A percentile compares a stretch with the other conserved stretches of the same genome.
Conservation (phyloP, 495 filamentous ascomycete genomes). For the Schizothecium vesticola region DNA sequence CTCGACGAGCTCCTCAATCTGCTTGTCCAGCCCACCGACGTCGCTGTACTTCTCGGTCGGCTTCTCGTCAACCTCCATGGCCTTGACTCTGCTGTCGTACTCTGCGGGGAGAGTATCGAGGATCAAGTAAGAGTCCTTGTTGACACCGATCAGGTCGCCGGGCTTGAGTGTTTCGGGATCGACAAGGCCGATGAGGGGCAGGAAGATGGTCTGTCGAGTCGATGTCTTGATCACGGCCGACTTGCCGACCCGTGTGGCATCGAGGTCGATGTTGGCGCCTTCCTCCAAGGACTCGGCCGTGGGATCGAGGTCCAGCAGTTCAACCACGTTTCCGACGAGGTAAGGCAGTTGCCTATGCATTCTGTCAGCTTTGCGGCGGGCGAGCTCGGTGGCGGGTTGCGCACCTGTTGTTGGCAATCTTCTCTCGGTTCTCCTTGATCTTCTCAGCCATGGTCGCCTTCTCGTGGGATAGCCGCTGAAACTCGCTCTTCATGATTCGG, state of each 20-base stretch:
- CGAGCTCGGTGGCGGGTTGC: conserved; percentile 12
- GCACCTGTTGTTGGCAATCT: conserved; percentile 98
- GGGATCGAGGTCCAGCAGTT: conserved; percentile 92
- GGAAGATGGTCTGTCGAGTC: conserved; percentile 96
- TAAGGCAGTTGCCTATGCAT: conserved; percentile 83
- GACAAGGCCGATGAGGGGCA: conserved; percentile 94
- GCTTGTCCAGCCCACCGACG: conserved; percentile 96
- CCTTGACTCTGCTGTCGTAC: conserved; percentile 98
- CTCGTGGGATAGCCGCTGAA: conserved; percentile 88
- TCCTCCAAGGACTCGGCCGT: conserved; percentile 94
- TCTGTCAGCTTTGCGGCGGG: conserved; percentile 13
- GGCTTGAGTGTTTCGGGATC: conserved; percentile 91
- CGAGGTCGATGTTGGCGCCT: conserved; percentile 96
- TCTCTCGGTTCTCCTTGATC: conserved; percentile 97
- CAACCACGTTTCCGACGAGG: conserved; percentile 96
- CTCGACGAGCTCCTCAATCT: conserved; percentile 99
- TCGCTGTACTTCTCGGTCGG: conserved; percentile 98
- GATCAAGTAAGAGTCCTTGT: conserved; percentile 99
- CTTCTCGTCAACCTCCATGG: conserved; percentile 99
- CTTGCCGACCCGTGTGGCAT: conserved; percentile 94
- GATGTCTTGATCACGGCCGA: conserved; percentile 99
- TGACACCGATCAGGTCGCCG: conserved; percentile 94
- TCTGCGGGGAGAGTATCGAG: conserved; percentile 97
- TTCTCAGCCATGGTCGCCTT: conserved; percentile 93
- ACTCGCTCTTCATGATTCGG: conserved; percentile 97